Conservation (phyloP, 257 asterid species). For the Przewalskia tangutica region DNA sequence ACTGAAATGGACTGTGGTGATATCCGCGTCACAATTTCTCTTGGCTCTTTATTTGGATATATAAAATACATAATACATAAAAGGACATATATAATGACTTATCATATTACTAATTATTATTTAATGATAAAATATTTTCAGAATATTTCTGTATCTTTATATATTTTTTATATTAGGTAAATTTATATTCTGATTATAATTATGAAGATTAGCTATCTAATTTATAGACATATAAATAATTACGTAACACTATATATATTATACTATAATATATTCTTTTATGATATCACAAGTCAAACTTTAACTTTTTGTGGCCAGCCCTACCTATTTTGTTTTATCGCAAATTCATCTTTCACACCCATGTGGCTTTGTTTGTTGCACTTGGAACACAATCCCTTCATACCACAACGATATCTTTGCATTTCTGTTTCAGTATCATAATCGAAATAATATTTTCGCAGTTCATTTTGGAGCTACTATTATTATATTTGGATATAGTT, state of each 20-base stretch:
- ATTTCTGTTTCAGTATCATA: neutral
- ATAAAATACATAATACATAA: neutral
- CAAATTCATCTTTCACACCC: constrained; percentile 23
- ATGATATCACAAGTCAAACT: too few species aligned
- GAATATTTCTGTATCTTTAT: too few species aligned
- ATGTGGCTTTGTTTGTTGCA: constrained; percentile 13
- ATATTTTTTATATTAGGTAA: too few species aligned
- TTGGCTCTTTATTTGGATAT: neutral
- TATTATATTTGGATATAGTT: neutral
- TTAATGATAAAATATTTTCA: neutral
- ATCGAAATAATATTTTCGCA: neutral
- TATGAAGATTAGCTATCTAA: too few species aligned
- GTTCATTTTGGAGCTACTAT: neutral
- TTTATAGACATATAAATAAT: too few species aligned
- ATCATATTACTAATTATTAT: neutral
- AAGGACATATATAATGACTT: neutral
- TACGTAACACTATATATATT: too few species aligned
- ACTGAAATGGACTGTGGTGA: constrained; percentile 19
- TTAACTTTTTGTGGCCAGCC: neutral
- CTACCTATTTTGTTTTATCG: neutral
- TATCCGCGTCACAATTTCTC: constrained; percentile 23
- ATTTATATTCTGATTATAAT: too few species aligned
- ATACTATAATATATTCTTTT: too few species aligned
- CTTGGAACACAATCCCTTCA: neutral
- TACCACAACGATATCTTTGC: neutral